Percentiles rank a stretch among this genome's conserved stretches.
Conservation (phyloP, 2,329 filamentous ascomycete species). For the Cordyceps tenuipes region DNA sequence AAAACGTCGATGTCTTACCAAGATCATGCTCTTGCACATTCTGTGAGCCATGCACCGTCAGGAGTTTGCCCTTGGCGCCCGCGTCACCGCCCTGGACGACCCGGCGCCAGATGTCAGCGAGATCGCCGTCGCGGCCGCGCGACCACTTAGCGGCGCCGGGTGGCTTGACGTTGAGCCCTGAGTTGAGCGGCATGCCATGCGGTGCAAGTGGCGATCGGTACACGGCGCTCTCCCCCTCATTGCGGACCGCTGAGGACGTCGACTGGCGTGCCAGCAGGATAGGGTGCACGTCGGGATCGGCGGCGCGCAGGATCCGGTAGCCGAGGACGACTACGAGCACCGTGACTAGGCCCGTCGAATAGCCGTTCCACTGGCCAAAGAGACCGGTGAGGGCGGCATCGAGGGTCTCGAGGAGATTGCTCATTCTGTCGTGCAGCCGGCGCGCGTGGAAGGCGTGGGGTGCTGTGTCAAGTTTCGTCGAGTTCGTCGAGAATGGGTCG, state of each 20-base stretch:
- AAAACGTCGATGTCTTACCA: constrained; percentile 29
- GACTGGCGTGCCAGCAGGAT: constrained; percentile 83
- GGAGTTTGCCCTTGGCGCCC: constrained; percentile 61
- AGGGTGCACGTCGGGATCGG: constrained; percentile 86
- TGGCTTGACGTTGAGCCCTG: constrained; percentile 75
- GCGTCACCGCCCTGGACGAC: constrained; percentile 57
- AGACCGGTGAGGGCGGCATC: constrained; percentile 63
- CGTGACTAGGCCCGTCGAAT: constrained; percentile 63
- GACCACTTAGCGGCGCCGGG: constrained; percentile 74
- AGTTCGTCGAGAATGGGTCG: neutral
- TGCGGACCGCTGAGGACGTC: constrained; percentile 66
- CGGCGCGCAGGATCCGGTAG: constrained; percentile 60
- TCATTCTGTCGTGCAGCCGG: constrained; percentile 17
- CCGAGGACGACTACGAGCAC: constrained; percentile 58
- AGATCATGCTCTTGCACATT: constrained; percentile 65
- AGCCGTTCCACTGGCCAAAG: constrained; percentile 72
- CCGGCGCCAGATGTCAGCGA: constrained; percentile 83
- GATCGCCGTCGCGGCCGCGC: constrained; percentile 74
- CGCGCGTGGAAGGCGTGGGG: neutral
- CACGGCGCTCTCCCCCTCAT: constrained; percentile 75
- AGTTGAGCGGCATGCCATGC: constrained; percentile 71
- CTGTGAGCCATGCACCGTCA: constrained; percentile 71
- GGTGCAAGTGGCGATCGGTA: constrained; percentile 80
- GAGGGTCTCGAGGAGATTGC: constrained; percentile 49
- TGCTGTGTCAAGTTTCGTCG: neutral